These are phyloP conservation scores for Cryoendolithus antarcticus DNA, from an alignment of 2,329 filamentous ascomycete genomes.

Conservation along the genomic window DNA sequence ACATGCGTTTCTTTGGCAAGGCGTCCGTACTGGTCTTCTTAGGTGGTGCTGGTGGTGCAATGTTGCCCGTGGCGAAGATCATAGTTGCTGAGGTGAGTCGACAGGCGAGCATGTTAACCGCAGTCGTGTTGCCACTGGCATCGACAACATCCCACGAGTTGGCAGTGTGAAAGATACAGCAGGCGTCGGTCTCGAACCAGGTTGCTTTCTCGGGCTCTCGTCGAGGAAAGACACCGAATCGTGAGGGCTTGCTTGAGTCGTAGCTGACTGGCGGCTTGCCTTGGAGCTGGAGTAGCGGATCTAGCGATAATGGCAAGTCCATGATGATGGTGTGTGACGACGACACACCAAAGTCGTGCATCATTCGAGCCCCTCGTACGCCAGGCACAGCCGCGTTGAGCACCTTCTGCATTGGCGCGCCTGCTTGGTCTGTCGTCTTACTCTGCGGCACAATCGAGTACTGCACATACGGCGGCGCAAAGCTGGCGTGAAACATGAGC, in stretches of 20 bases:
- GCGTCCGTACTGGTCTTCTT: constrained; percentile 1
- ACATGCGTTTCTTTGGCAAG: constrained; percentile 24
- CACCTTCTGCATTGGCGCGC: constrained; percentile 12
- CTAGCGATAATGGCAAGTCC: constrained; percentile 54
- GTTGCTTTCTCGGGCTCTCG: constrained; percentile 43
- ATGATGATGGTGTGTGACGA: constrained; percentile 51
- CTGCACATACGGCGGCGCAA: constrained; percentile 52
- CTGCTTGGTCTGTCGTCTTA: constrained; percentile 12
- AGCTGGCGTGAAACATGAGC: constrained; percentile 55
- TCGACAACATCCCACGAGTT: constrained; percentile 52
- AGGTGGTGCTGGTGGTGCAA: constrained; percentile 36
- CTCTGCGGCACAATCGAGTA: constrained; percentile 47
- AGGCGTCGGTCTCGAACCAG: constrained; percentile 58
- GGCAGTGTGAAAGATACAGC: constrained; percentile 60
- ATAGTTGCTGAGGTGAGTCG: constrained; percentile 53
- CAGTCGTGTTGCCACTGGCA: constrained; percentile 20
- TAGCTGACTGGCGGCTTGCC: constrained; percentile 48
- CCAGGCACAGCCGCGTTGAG: constrained; percentile 49
- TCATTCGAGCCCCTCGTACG: constrained; percentile 54
- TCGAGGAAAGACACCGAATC: constrained; percentile 58
- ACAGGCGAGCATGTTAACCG: constrained; percentile 54
- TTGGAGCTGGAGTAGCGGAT: constrained; percentile 48
- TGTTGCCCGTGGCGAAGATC: constrained; percentile 52
- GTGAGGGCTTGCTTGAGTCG: constrained; percentile 42
- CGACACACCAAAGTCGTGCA: constrained; percentile 65